Evolutionary conservation across 2,329 filamentous ascomycete genomes (phyloP).

Genomic region (Didymella arachidicola): DNA sequence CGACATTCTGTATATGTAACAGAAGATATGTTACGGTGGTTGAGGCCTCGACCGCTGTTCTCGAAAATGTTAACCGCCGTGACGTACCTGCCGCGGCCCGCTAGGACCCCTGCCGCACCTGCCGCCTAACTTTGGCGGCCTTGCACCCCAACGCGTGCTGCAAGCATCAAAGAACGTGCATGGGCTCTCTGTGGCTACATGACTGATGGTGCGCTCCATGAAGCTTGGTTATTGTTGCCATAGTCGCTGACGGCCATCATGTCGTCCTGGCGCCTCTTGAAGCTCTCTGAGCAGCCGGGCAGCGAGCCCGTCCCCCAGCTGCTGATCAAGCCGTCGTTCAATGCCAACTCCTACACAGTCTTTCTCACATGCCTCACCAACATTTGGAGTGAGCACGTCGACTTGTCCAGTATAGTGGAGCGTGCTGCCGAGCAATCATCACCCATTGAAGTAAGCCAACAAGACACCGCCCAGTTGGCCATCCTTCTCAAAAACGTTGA

Average conservation of each 20-base stretch:
- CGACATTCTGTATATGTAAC: constrained; percentile 31
- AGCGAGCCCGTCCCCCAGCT: constrained; percentile 62
- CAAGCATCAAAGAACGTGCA: background rate
- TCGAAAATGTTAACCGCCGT: constrained; percentile 29
- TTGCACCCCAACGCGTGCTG: constrained; percentile 4
- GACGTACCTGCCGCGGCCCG: constrained; percentile 28
- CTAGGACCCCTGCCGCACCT: constrained; percentile 2
- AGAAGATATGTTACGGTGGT: background rate
- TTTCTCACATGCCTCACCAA: constrained; percentile 75
- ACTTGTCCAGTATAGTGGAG: constrained; percentile 67
- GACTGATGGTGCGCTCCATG: background rate
- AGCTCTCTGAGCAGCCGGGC: constrained; percentile 34
- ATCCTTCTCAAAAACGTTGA: constrained; percentile 72
- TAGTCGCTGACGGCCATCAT: constrained; percentile 23
- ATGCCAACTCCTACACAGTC: constrained; percentile 66
- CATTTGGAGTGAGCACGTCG: constrained; percentile 74
- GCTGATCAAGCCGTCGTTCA: constrained; percentile 68
- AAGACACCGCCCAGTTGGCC: constrained; percentile 67
- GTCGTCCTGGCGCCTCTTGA: constrained; percentile 47
- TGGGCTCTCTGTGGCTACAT: background rate
- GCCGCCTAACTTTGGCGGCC: constrained; percentile 23
- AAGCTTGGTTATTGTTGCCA: no score
- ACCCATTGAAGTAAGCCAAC: constrained; percentile 76
- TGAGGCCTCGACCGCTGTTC: background rate
- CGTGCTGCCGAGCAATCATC: constrained; percentile 70